phyloP scores from a whole-genome alignment of 768 basidiomycete genomes.

The Rickenella mellea region DNA sequence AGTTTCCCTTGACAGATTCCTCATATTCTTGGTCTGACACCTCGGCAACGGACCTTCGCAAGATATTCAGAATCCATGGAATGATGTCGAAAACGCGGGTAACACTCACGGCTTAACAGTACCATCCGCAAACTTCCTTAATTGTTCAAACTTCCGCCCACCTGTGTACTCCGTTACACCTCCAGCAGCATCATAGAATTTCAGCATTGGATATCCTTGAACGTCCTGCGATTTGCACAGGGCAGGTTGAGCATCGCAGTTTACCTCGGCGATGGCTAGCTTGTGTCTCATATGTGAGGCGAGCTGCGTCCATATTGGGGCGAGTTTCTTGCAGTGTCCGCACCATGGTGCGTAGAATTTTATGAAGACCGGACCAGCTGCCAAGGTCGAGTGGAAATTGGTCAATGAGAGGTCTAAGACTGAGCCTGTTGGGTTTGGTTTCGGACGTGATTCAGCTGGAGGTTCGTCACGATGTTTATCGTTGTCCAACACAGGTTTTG shows the following conservation, averaged over 20 bases:
- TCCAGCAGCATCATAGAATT: slow-evolving; percentile 46
- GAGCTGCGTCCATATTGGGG: slow-evolving; percentile 71
- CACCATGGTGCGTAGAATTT: slow-evolving; percentile 92
- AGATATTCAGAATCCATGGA: slow-evolving; percentile 1
- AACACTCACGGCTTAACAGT: slow-evolving; percentile 58
- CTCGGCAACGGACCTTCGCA: slow-evolving; percentile 26
- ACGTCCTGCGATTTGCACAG: slow-evolving; percentile 64
- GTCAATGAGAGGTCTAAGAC: too few relatives aligned
- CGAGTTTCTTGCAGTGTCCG: slow-evolving; percentile 92
- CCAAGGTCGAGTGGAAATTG: too few relatives aligned
- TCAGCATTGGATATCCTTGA: slow-evolving; percentile 75
- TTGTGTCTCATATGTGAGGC: slow-evolving; percentile 61
- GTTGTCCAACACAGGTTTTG: background rate
- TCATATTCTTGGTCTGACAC: slow-evolving; percentile 36
- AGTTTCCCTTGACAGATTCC: slow-evolving; percentile 29
- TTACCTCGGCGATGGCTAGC: slow-evolving; percentile 74
- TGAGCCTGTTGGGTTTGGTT: too few relatives aligned
- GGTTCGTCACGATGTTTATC: too few relatives aligned
- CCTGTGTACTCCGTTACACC: slow-evolving; percentile 68
- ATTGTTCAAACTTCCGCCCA: slow-evolving; percentile 57
- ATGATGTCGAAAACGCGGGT: background rate
- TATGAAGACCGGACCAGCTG: slow-evolving; percentile 46
- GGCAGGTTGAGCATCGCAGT: slow-evolving; percentile 70
- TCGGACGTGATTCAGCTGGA: too few relatives aligned
- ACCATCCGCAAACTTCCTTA: slow-evolving; percentile 68